Base-by-base conservation (phyloP, 2,329 filamentous ascomycete genomes). In the Pseudogymnoascus sp. region DNA sequence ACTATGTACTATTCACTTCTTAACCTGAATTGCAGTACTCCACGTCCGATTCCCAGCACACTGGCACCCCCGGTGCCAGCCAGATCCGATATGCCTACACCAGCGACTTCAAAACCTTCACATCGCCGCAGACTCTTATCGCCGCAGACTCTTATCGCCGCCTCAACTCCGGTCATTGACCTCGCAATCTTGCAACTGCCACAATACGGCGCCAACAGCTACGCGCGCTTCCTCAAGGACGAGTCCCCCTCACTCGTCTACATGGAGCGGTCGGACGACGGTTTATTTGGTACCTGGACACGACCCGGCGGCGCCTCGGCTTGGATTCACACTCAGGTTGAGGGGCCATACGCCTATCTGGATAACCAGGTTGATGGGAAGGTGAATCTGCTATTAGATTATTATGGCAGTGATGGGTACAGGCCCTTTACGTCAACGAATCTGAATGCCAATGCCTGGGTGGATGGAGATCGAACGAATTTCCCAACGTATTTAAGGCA, bases 51-150 rank as follows among this genome's bases (percentile, higher is more conserved):
- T 68, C 77, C 0, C 63, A 70, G 0, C 82, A 84, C 67, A 80
- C 76, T 0, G 82, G 82, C 18, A 70, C 69, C 2, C 75, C 80
- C 0, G 74, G 76, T 14, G 74, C 75, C 14, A 75, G 74, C 61
- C 69, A 72, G 38, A 82, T 84, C 64, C 78, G 82, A 59, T 83
- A 82, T 68, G 79, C 82, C 18, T 77, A 83, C 70, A 84, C 82
- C 1, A 73, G 71, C 59, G 82, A 84, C 72, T 85, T 84, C 67
- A 73, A 74, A 56, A 81, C 78, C 1, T 84, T 84, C 68, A 76
- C 75, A 16, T 38, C 76, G 1, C 80, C 82, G 0, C 70, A 79
- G 65, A 80, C 80, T 5, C 81, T 81, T 67, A 78, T 83, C 69
- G 76, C 81, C 70, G 74, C 77, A 79, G 65, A 80, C 80, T 5